These are phyloP conservation scores for Thalassiosira mediterranea DNA, from an alignment of 352 stramenopile genomes.

Conservation along the genomic window DNA sequence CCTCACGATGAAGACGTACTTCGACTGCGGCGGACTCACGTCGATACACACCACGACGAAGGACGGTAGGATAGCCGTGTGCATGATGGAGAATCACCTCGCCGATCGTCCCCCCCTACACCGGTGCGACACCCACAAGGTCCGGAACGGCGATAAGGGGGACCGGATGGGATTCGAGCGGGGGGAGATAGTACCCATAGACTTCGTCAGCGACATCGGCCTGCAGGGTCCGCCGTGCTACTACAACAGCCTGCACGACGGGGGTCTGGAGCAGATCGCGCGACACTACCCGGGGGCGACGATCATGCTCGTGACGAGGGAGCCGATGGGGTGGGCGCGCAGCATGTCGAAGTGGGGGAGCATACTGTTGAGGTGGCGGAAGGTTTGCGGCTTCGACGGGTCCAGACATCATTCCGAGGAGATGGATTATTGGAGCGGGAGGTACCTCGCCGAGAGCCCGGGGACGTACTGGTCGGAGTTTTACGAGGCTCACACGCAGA, in stretches of 20 bases:
- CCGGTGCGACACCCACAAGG: constrained; percentile 42
- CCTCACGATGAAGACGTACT: constrained; percentile 50
- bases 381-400: constrained; percentile 42
- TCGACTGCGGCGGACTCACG: constrained; percentile 47
- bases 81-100: constrained; percentile 55
- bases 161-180: not conserved
- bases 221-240: constrained; percentile 47
- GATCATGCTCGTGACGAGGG: constrained; percentile 51
- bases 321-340: constrained; percentile 33
- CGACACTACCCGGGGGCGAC: constrained; percentile 51
- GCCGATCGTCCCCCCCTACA: constrained; percentile 30
- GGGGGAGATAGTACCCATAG: constrained; percentile 17
- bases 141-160: not conserved
- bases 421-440: constrained; percentile 31
- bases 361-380: constrained; percentile 28
- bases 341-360: constrained; percentile 44
- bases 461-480: constrained; percentile 49
- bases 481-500: constrained; percentile 58
- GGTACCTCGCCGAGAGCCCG: constrained; percentile 2
- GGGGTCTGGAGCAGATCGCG: constrained; percentile 50
- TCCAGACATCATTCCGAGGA: constrained; percentile 14
- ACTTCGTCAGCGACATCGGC: constrained; percentile 53
- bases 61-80: constrained; percentile 42
- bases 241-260: constrained; percentile 51
- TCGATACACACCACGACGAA: constrained; percentile 43